These are phyloP conservation scores for Yarrowia divulgata DNA, from an alignment of 805 yeast species.

Conservation along the genomic window DNA sequence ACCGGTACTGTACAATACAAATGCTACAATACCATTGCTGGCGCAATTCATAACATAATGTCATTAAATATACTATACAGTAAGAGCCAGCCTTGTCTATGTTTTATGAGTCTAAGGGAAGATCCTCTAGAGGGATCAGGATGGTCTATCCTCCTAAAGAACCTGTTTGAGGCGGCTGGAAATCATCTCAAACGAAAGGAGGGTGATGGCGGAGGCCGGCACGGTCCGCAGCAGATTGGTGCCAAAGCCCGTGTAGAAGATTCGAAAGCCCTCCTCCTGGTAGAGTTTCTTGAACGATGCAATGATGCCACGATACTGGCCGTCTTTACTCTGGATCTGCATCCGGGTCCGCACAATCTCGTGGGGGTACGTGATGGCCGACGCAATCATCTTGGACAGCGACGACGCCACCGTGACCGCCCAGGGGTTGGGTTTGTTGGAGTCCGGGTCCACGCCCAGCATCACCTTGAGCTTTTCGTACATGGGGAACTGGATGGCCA, in stretches of 20 bases:
- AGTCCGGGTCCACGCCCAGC: conserved; percentile 47
- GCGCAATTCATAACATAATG: neutral
- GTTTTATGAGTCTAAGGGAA: conserved; percentile 22
- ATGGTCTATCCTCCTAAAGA: neutral
- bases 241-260: conserved; percentile 88
- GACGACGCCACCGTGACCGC: conserved; percentile 66
- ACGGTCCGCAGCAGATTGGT: conserved; percentile 89
- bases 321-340: conserved; percentile 60
- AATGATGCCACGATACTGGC: conserved; percentile 50
- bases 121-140: too few relatives aligned
- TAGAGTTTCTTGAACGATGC: conserved; percentile 55
- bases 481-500: conserved; percentile 94
- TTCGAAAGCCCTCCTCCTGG: conserved; percentile 73
- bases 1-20: too few relatives aligned
- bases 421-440: conserved; percentile 35
- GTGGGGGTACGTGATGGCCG: conserved; percentile 91
- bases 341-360: conserved; percentile 91
- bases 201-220: conserved; percentile 94
- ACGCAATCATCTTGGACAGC: conserved; percentile 85
- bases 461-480: conserved; percentile 79
- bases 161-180: conserved; percentile 44
- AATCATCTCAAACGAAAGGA: conserved; percentile 79
- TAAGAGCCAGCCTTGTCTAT: conserved; percentile 25
- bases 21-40: too few relatives aligned
- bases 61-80: conserved; percentile 38